These are phyloP conservation scores for Hymenoscyphus fructigenus DNA, from an alignment of 2,329 filamentous ascomycete species.

Conservation along the genomic window DNA sequence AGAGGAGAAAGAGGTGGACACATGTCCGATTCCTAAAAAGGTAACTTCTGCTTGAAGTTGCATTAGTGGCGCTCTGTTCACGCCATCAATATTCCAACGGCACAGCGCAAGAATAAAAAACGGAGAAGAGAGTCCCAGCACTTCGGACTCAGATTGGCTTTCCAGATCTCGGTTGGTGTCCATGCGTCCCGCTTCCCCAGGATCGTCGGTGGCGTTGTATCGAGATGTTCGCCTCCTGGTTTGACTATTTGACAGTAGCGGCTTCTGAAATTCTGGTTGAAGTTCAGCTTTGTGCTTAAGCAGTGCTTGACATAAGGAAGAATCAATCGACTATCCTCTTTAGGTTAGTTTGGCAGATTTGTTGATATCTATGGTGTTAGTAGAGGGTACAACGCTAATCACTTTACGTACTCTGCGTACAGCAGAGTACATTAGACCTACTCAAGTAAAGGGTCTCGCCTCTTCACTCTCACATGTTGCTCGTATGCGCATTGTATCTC, in stretches of 20 bases:
- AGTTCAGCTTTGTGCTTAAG: no score
- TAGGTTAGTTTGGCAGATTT: no score
- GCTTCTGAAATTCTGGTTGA: neutral
- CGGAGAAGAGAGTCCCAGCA: neutral
- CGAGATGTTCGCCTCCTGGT: neutral
- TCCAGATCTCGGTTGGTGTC: neutral
- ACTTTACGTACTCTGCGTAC: no score
- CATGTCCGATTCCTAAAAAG: neutral
- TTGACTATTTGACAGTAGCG: neutral
- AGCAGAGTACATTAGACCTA: no score
- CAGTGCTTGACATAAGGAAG: neutral
- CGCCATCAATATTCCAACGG: neutral
- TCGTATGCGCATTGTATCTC: no score
- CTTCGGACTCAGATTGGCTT: neutral
- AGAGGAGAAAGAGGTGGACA: neutral
- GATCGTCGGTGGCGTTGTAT: conserved; percentile 1
- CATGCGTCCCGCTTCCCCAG: conserved; percentile 1
- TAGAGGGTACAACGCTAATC: no score
- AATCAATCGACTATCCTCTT: neutral
- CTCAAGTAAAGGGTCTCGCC: no score
- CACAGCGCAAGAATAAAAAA: neutral
- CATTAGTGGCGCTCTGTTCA: neutral
- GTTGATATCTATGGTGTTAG: no score
- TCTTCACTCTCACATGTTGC: neutral
- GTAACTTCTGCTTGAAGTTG: conserved; percentile 1